Base-by-base conservation (phyloP, 257 asterid species). In the Solanum appendiculatum region DNA sequence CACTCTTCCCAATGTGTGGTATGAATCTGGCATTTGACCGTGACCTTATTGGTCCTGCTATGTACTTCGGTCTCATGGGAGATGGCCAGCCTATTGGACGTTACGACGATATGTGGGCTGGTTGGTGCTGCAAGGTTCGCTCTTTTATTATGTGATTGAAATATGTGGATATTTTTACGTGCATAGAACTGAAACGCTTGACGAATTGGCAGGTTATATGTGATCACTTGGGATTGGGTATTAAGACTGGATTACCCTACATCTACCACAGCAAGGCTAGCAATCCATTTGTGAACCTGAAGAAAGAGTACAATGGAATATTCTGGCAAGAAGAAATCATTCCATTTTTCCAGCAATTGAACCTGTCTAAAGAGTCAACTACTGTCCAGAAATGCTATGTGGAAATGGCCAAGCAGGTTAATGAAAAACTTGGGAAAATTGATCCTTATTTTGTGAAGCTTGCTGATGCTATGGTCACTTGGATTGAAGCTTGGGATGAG, bases 31-130 rank as follows among this genome's bases (percentile, higher is more conserved):
- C 95, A 9, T 96, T 96, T 74, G 94, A 96, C 72, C 98, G 99
- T 4, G 98, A 96, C 0, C 97, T 96, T 68, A 96, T 96, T 36
- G 98, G 98, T 37, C 98, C 99, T 0, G 99, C 99, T 4, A 94
- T 96, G 98, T 95, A 95, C 88, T 96, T 95, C 56, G 99, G 99
- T 15, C 98, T 96, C 16, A 96, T 96, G 98, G 99, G 98, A 64
- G 99, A 96, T 11, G 99, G 98, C 0, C 98, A 96, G 91, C 99
- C 99, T 3, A 96, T 96, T 40, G 99, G 99, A 25, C 97, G 98
- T 6, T 96, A 96, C 78, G 99, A 96, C 34, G 99, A 96, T 63
- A 96, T 96, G 99, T 96, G 99, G 99, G 99, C 99, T 44, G 99
- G 98, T 56, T 96, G 99, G 99, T 96, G 99, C 75, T 82, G 64